Evolutionary conservation across 2,329 filamentous ascomycete species (phyloP), one percentile per base, ranked within the genome.

Genomic region (Allantophomopsis cytisporea): DNA sequence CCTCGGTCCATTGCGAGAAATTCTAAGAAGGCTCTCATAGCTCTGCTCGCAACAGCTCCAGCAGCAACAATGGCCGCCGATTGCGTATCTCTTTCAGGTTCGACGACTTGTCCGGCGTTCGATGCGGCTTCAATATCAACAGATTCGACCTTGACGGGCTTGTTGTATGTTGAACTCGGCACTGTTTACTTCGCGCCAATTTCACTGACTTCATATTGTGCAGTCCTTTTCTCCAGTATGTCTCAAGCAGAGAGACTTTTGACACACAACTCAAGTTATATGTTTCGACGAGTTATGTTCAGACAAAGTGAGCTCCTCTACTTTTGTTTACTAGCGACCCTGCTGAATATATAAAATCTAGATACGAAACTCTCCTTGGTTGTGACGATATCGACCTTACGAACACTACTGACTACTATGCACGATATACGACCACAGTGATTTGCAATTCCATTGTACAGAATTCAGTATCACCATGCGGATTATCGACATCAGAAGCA

Each of bases 391-490:
- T 95, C 51, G 76, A 91, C 53, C 71, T 88, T 41, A 76, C 75
- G 41, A 83, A 94, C 56, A 80, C 86, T 4, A 80, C 76, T 49
- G 72, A 82, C 52, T 74, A 88, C 53, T 98, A 98, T 61, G 89
- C 91, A 37, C 81, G 91, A 51, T 98, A 89, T 62, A 94, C 89
- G 5, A 91, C 78, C 36, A 91, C 83, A 44, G 80, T 93, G 46
- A 72, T 98, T 47, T 98, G 91, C 70, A 96, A 93, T 66, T 73
- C 84, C 47, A 83, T 98, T 54, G 75, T 98, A 38, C 91, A 98
- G 60, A 88, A 86, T 55, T 96, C 91, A 5, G 76, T 81, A 51
- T 56, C 62, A 10, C 55, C 70, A 18, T 98, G 91, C 61, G 61
- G 64, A 15, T 63, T 93, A 35, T 71, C 79, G 1, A 59, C 68